Percentiles rank a stretch among this genome's conserved stretches.
phyloP scores from a whole-genome alignment of 257 asterid species.

The Przewalskia tangutica region DNA sequence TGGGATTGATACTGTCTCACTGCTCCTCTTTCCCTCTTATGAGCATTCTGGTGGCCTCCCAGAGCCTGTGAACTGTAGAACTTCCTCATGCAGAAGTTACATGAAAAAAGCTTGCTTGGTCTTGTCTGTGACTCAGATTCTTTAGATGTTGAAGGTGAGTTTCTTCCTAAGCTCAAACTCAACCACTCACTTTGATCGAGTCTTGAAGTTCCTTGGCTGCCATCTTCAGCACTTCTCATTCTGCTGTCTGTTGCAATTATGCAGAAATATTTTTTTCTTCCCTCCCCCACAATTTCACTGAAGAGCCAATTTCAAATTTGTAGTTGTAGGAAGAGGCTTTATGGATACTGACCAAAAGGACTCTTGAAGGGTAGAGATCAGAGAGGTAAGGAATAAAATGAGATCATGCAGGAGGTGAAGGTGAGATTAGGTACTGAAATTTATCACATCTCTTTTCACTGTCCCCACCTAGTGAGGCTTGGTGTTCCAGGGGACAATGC shows the following conservation, averaged over 20 bases:
- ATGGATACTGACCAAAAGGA: slow-evolving; percentile 21
- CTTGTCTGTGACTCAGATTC: slow-evolving; percentile 36
- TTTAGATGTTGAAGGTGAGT: slow-evolving; percentile 23
- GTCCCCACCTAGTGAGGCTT: slow-evolving; percentile 60
- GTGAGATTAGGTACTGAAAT: slow-evolving; percentile 34
- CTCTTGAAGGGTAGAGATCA: slow-evolving; percentile 27
- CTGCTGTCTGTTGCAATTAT: background rate
- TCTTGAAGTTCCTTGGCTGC: slow-evolving; percentile 12
- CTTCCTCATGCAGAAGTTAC: slow-evolving; percentile 91
- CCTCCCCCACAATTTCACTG: slow-evolving; percentile 7
- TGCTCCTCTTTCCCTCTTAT: slow-evolving; percentile 89
- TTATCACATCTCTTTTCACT: slow-evolving; percentile 25
- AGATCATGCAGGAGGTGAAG: slow-evolving; percentile 33
- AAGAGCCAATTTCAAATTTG: background rate
- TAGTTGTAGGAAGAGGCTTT: slow-evolving; percentile 18
- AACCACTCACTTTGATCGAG: slow-evolving; percentile 48
- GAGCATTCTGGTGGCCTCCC: slow-evolving; percentile 99
- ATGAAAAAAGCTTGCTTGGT: slow-evolving; percentile 61
- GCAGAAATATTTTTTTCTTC: background rate
- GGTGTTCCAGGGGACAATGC: slow-evolving; percentile 34
- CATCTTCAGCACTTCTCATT: slow-evolving; percentile 34
- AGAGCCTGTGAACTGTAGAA: slow-evolving; percentile 92
- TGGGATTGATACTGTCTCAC: slow-evolving; percentile 53
- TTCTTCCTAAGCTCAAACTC: slow-evolving; percentile 52
- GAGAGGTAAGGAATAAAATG: slow-evolving; percentile 31